These are phyloP conservation scores for Jackrogersella minutella DNA, from an alignment of 495 filamentous ascomycete species.

Conservation along the genomic window DNA sequence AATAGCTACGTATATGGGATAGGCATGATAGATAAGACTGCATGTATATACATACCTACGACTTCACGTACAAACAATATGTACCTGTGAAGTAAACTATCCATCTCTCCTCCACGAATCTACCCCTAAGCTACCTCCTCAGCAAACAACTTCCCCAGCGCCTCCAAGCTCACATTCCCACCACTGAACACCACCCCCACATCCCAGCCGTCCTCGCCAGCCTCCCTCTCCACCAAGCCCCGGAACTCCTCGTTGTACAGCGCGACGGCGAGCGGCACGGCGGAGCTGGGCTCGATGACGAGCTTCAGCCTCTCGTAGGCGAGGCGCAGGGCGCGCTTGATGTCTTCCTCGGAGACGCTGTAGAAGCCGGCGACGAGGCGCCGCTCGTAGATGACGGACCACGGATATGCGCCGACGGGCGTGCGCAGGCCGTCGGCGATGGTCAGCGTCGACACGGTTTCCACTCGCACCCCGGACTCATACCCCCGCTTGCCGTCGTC, in stretches of 20 bases:
- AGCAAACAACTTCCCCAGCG: slow-evolving; percentile 71
- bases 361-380: slow-evolving; percentile 77
- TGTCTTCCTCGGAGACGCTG: slow-evolving; percentile 82
- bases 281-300: slow-evolving; percentile 88
- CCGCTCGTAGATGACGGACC: slow-evolving; percentile 79
- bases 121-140: no score
- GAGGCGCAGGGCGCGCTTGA: slow-evolving; percentile 76
- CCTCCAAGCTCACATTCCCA: slow-evolving; percentile 88
- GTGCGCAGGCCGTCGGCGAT: slow-evolving; percentile 92
- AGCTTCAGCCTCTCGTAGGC: slow-evolving; percentile 92
- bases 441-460: slow-evolving; percentile 74
- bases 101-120: not conserved
- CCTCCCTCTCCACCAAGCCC: slow-evolving; percentile 71
- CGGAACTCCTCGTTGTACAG: slow-evolving; percentile 88
- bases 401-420: slow-evolving; percentile 79
- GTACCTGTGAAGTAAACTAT: no score
- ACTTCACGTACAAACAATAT: not conserved
- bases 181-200: slow-evolving; percentile 87
- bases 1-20: no score
- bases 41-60: no score
- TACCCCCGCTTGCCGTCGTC: slow-evolving; percentile 82
- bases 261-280: slow-evolving; percentile 82
- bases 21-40: no score
- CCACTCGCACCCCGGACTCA: slow-evolving; percentile 65
- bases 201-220: slow-evolving; percentile 81